Evolutionary conservation across 805 yeast species (phyloP).

Genomic region (Saccharomycopsis sp.): DNA sequence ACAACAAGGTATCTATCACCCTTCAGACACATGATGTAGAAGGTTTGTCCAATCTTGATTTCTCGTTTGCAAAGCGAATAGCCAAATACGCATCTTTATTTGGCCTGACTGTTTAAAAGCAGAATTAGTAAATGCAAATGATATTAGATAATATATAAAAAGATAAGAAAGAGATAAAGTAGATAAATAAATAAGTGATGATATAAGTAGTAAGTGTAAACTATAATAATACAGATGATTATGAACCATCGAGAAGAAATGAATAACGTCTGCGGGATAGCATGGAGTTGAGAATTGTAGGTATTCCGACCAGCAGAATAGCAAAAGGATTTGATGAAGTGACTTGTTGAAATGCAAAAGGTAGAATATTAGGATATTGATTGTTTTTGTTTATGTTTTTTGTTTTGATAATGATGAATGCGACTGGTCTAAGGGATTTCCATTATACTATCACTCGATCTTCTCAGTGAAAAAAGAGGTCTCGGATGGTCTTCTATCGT

Average conservation of each 20-base stretch:
- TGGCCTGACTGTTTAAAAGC: background rate
- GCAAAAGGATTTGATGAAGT: background rate
- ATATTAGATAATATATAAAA: too few species aligned
- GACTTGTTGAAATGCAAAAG: background rate
- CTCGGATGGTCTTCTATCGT: conserved; percentile 14
- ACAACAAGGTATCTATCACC: conserved; percentile 48
- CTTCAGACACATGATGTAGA: conserved; percentile 61
- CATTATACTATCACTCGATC: too few species aligned
- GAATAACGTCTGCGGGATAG: background rate
- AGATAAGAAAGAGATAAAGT: background rate
- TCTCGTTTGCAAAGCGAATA: conserved; percentile 47
- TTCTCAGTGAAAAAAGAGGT: conserved; percentile 19
- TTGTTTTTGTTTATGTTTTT: background rate
- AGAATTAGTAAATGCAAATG: background rate
- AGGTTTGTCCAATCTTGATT: conserved; percentile 49
- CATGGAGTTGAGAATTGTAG: background rate
- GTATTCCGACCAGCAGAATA: background rate
- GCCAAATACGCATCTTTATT: conserved; percentile 29
- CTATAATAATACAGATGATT: background rate
- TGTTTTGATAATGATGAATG: too few species aligned
- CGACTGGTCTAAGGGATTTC: background rate
- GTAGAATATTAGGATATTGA: background rate
- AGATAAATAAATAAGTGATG: background rate
- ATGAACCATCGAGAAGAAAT: background rate
- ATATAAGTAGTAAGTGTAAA: background rate